Evolutionary conservation across 495 filamentous ascomycete genomes (phyloP).

Genomic region (Penicillium bialowiezense): DNA sequence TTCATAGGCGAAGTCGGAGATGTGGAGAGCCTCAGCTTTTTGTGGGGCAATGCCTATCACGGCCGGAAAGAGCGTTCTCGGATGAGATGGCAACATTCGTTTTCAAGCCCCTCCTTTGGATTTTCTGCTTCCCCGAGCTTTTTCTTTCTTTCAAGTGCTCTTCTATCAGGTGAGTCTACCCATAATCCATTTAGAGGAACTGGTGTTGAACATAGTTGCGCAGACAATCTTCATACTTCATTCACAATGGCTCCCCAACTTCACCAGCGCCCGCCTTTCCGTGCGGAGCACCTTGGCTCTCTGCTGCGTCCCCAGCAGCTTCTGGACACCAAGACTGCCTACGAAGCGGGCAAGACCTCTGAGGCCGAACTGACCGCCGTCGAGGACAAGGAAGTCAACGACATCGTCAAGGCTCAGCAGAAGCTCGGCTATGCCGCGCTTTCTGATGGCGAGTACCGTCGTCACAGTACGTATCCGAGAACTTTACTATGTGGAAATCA

Average conservation of each 20-base stretch:
- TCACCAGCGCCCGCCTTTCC: conserved; percentile 68
- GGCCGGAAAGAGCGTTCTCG: background rate
- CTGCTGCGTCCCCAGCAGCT: conserved; percentile 71
- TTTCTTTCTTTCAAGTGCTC: background rate
- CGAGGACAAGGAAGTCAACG: conserved; percentile 66
- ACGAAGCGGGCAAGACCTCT: conserved; percentile 48
- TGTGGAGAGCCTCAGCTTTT: conserved; percentile 5
- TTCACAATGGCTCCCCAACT: conserved; percentile 38
- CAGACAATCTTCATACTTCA: conserved; percentile 5
- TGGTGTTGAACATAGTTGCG: background rate
- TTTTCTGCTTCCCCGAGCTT: background rate
- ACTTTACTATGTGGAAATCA: background rate
- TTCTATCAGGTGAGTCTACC: no score
- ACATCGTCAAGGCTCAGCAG: conserved; percentile 63
- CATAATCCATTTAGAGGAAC: no score
- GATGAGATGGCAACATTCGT: conserved; percentile 8
- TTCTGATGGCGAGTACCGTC: conserved; percentile 74
- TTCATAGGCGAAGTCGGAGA: background rate
- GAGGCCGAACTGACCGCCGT: conserved; percentile 40
- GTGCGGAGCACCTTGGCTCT: conserved; percentile 82
- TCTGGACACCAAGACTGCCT: conserved; percentile 57
- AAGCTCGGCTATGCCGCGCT: conserved; percentile 66
- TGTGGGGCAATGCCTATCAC: conserved; percentile 5
- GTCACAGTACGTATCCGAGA: conserved; percentile 49
- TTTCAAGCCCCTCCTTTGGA: conserved; percentile 20